A percentile compares a stretch with the other conserved stretches of the same genome.
Conservation (phyloP, 768 basidiomycete species). For the Leccinum uliginosum region DNA sequence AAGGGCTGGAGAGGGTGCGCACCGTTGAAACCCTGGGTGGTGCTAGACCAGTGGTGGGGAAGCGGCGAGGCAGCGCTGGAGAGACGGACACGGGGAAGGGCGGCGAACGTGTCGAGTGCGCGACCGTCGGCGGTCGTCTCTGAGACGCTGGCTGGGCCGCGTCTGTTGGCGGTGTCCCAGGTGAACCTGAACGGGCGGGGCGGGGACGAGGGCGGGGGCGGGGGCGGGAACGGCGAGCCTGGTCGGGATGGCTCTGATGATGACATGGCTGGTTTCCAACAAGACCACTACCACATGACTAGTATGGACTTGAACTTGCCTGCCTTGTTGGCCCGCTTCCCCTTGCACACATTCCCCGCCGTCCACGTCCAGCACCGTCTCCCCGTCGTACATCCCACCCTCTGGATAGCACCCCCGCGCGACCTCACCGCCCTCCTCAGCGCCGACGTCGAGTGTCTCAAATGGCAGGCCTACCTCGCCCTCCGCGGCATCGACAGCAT, state of each 20-base stretch:
- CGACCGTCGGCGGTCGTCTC: constrained; percentile 69
- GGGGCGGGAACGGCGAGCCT: constrained; percentile 38
- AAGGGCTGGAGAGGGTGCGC: constrained; percentile 20
- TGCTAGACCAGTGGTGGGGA: constrained; percentile 74
- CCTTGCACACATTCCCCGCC: constrained; percentile 50
- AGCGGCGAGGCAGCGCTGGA: constrained; percentile 48
- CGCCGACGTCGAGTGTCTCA: constrained; percentile 79
- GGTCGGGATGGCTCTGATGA: constrained; percentile 50
- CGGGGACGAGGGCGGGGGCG: constrained; percentile 36
- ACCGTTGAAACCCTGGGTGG: constrained; percentile 89
- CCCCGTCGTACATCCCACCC: constrained; percentile 37
- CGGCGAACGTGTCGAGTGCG: constrained; percentile 50
- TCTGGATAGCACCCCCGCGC: constrained; percentile 63
- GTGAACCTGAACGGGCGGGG: constrained; percentile 68
- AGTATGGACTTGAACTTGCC: constrained; percentile 42
- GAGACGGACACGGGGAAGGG: constrained; percentile 38
- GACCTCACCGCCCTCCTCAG: constrained; percentile 42
- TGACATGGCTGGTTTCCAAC: constrained; percentile 2
- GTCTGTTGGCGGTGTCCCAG: constrained; percentile 61
- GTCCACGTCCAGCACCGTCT: constrained; percentile 27
- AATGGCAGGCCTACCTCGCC: constrained; percentile 81
- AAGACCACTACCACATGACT: not conserved
- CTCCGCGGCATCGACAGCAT: constrained; percentile 50
- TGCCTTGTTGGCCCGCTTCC: constrained; percentile 54
- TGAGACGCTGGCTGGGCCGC: constrained; percentile 69